Evolutionary conservation across 495 filamentous ascomycete species (phyloP).

Genomic region (Evernia prunastri): DNA sequence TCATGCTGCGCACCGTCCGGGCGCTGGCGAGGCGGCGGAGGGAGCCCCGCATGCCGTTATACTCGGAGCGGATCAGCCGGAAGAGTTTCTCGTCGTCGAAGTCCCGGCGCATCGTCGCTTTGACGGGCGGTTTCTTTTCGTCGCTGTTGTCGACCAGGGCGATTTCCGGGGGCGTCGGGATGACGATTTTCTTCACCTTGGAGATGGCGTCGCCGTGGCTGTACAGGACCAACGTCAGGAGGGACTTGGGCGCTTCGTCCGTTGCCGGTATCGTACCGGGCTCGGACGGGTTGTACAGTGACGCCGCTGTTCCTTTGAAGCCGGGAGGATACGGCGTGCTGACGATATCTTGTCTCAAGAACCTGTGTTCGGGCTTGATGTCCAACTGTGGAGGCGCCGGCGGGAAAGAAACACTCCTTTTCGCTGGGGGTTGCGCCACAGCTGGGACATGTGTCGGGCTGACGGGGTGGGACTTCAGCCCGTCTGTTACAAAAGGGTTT

Average conservation of each 20-base stretch:
- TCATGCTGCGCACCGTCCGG: conserved; percentile 17
- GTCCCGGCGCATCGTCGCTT: conserved; percentile 4
- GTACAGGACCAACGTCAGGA: conserved; percentile 20
- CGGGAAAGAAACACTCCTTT: conserved; percentile 23
- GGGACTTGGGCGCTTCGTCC: conserved; percentile 4
- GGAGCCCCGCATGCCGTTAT: conserved; percentile 18
- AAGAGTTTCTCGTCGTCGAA: conserved; percentile 31
- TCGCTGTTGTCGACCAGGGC: conserved; percentile 6
- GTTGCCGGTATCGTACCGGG: not conserved
- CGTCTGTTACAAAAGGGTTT: conserved; percentile 10
- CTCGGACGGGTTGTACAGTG: not conserved
- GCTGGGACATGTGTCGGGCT: conserved; percentile 7
- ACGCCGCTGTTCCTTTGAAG: not conserved
- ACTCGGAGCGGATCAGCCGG: conserved; percentile 20
- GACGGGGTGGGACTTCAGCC: conserved; percentile 1
- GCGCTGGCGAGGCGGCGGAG: conserved; percentile 18
- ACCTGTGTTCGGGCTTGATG: conserved; percentile 7
- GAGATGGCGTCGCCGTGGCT: conserved; percentile 17
- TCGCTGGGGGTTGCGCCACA: not conserved
- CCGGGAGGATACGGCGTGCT: conserved; percentile 29
- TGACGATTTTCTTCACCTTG: conserved; percentile 17
- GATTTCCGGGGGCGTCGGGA: conserved; percentile 13
- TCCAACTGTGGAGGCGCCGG: conserved; percentile 15
- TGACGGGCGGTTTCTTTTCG: conserved; percentile 7
- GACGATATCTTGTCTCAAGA: conserved; percentile 24